Evolutionary conservation across 1,284 basidiomycete species (phyloP), one percentile per base, ranked within the genome.

Genomic region (Microbotryum lychnidis-dioicae): DNA sequence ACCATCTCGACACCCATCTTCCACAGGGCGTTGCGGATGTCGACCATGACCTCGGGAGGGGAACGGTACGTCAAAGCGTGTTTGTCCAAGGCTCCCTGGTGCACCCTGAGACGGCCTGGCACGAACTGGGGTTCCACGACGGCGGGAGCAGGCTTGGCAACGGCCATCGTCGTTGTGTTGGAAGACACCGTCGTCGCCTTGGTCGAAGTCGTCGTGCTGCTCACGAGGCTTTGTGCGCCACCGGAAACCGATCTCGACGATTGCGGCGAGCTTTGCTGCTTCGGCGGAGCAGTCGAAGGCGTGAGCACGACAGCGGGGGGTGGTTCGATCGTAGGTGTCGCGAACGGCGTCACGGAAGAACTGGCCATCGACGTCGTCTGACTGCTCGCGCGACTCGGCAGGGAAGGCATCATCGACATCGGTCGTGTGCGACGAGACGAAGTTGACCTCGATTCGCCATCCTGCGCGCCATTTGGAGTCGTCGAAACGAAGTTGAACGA

Each of bases 31-130:
- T 81, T 80, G 69, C 83, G 81, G 44, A 97, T 83, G 73, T 92
- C 87, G 63, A 81, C 82, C 79, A 98, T 89, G 50, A 97, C 91
- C 66, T 91, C 87, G 7, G 84, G 82, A 16, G 94, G 93, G 18
- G 85, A 79, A 21, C 84, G 82, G 8, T 87, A 89, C 10, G 93
- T 96, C 66, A 97, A 83, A 47, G 87, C 94, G 25, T 86, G 86
- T 73, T 90, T 87, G 75, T 97, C 94, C 31, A 98, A 87, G 1
- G 93, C 86, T 68, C 94, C 93, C 67, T 89, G 87, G 73, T 97
- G 94, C 49, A 89, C 82, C 18, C 89, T 84, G 57, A 97, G 78
- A 16, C 37, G 37, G 16, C 14, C 37, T 4, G 37, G 37, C 37
- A 42, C 37, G 37, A 42, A 42, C 37, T 16, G 37, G 37, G 37